Evolutionary conservation across 225 moss, liverwort and hornwort species (phyloP), one percentile per base, ranked within the genome.

Genomic region (Ulota crispa): DNA sequence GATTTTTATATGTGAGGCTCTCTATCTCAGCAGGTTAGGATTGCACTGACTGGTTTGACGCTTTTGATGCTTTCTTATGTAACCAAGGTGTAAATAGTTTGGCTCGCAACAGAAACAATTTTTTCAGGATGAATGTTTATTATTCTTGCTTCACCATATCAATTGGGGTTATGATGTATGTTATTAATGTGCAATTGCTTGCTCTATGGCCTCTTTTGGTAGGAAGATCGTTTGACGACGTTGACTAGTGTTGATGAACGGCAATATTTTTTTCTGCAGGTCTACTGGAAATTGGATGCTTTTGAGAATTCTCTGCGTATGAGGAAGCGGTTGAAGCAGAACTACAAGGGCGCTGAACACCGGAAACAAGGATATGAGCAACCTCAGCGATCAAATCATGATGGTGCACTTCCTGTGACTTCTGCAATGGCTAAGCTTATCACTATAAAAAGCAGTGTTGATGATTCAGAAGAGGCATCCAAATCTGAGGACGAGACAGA

Each of bases 271-370:
- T 73, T 20, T 83, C 61, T 81, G 79, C 91, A 99, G 99, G 89
- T 96, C 13, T 99, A 93, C 65, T 96, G 92, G 92, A 96, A 96
- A 82, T 62, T 99, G 77, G 96, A 96, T 84, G 73, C 89, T 45
- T 90, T 89, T 86, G 99, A 99, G 80, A 96, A 96, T 82, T 92
- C 92, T 68, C 84, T 93, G 84, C 93, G 99, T 26, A 99, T 99
- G 99, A 92, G 99, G 81, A 94, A 93, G 83, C 93, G 96, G 73
- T 81, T 99, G 85, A 99, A 93, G 84, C 93, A 92, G 84, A 96
- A 94, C 68, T 99, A 99, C 85, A 94, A 93, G 82, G 88, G 94
- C 56, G 84, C 87, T 68, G 92, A 93, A 63, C 84, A 89, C 70
- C 85, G 85, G 64, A 89, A 91, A 65, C 87, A 86, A 71, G 92